Base-by-base conservation (phyloP, 352 stramenopile genomes). In the Phytophthora hybrid region DNA sequence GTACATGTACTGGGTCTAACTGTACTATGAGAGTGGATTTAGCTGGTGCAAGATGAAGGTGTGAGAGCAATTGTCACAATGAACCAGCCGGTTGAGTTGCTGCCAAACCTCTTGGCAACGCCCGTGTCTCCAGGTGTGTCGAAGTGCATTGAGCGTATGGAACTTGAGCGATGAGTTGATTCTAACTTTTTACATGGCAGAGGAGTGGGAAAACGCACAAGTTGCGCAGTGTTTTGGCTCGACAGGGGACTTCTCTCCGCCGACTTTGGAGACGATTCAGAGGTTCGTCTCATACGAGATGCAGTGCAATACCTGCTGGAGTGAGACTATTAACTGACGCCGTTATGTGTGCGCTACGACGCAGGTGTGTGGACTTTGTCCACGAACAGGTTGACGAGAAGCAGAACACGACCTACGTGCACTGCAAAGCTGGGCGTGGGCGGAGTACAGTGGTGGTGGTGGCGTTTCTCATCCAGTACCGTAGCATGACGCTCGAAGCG, bases 381-480 rank as follows among this genome's bases (percentile, higher is more conserved):
- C 77, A 91, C 61, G 62, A 83, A 23, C 85, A 93, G n/a, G 71
- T 93, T 8, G 74, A 88, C 41, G 51, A 71, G 18, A 64, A 78
- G 26, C 59, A 83, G n/a, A 70, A 83, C 7, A 90, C 81, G 18
- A 91, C 85, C 5, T 95, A 95, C 70, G 84, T 95, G 58, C 88
- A 95, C 70, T 95, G 88, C 75, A 95, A 95, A 70, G 88, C 88
- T 62, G 88, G 88, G 5, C 85, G 88, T 6, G 88, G 88, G 3
- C 82, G 88, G 63, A 93, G 88, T 68, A 91, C 87, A 3, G 79
- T 95, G 44, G 74, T 93, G 13, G 87, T 94, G 29, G 73, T 93
- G 23, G 88, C 87, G 5, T 95, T 92, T 58, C 71, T 92, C 29
- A 80, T 95, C 69, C 78, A 83, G 26, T 70, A 91, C 74, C 85